Conservation (phyloP, 2,329 filamentous ascomycete species). For the Geosmithia flava region DNA sequence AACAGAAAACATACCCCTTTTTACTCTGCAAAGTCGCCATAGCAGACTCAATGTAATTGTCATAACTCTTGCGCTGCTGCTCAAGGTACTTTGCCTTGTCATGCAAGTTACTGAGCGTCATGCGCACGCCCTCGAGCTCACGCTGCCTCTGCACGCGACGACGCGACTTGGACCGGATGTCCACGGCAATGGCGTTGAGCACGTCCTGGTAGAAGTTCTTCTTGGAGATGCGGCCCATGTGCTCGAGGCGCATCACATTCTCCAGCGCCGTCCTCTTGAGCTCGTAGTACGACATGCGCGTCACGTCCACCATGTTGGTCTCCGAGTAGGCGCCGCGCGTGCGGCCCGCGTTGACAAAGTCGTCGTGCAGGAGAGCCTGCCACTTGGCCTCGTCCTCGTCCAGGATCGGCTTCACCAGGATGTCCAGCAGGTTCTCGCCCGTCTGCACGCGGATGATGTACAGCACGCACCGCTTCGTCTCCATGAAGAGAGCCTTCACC, state of each 20-base stretch:
- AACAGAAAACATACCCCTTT: conserved; percentile 52
- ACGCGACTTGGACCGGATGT: conserved; percentile 94
- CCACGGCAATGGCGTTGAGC: conserved; percentile 91
- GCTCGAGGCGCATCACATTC: conserved; percentile 83
- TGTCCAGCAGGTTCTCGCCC: conserved; percentile 84
- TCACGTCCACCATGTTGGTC: conserved; percentile 77
- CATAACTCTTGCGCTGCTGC: conserved; percentile 91
- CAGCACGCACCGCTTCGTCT: conserved; percentile 91
- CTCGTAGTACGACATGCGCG: conserved; percentile 78
- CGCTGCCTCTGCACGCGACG: conserved; percentile 82
- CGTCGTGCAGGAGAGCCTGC: conserved; percentile 68
- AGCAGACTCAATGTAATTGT: conserved; percentile 97
- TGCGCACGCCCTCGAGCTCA: conserved; percentile 73
- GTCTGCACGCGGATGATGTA: conserved; percentile 97
- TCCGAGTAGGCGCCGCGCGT: conserved; percentile 84
- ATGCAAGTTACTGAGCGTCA: conserved; percentile 63
- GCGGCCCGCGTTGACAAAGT: conserved; percentile 50
- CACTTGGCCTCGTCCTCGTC: conserved; percentile 84
- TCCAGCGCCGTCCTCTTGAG: conserved; percentile 88
- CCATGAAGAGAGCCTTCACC: conserved; percentile 88
- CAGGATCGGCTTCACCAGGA: conserved; percentile 80
- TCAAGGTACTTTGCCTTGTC: conserved; percentile 88
- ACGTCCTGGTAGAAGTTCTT: conserved; percentile 94
- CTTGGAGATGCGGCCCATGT: conserved; percentile 74
- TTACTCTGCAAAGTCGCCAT: conserved; percentile 96